Evolutionary conservation across 306 rosid species (phyloP), one percentile per base, ranked within the genome.

Genomic region (Citrullus colocynthis): DNA sequence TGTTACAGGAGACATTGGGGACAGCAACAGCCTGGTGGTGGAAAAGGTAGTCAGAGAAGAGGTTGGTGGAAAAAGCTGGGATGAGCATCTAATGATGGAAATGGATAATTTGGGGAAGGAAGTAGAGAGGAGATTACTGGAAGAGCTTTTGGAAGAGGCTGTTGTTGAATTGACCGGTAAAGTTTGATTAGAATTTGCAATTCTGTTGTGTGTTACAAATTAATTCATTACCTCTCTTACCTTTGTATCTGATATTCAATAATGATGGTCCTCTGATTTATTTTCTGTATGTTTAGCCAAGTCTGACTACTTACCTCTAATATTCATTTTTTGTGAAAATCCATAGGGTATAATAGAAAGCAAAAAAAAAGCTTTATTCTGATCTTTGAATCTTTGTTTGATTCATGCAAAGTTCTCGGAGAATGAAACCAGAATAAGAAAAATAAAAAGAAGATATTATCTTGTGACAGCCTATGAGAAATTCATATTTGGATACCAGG

Each of bases 71-170:
- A 86, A 81, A 54, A 86, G 81, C 59, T 96, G 97, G 98, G 76
- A 54, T 79, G 91, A 93, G 78, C 87, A 85, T 42, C 66, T 80
- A 85, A 80, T 65, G 37, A 80, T 86, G 86, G 99, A 96, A 85
- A 80, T 87, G 61, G 89, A 90, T 81, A 79, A 81, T 80, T 81
- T 91, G 56, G 97, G 88, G 9, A 86, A 82, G 81, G 97, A 91
- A 77, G 88, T 95, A 21, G 97, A 87, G 32, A 81, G 81, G 34
- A 82, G 83, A 58, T 81, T 96, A 87, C 82, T 96, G 69, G 83
- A 91, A 85, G 93, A 89, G 84, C 88, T 96, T 36, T 89, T 96
- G 84, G 93, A 89, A 55, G 90, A 89, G 79, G 86, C 80, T 71
- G 93, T 91, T 78, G 73, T 87, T 57, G 97, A 89, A 83, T 87